These are phyloP conservation scores for Lyophyllum semitale DNA, from an alignment of 768 basidiomycete species.

Conservation along the genomic window DNA sequence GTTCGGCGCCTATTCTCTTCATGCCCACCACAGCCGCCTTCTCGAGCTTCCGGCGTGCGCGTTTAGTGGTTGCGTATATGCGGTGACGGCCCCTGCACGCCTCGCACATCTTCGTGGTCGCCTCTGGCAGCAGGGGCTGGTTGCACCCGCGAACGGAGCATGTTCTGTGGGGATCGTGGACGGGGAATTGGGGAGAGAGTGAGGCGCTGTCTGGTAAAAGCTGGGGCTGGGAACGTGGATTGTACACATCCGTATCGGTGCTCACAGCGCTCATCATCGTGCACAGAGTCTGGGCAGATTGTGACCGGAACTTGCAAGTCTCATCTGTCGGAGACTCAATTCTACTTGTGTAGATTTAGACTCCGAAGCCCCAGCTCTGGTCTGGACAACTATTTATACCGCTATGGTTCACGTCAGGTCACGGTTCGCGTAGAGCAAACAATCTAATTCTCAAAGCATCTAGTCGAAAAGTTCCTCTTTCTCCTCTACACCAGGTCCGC, in stretches of 20 bases:
- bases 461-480: no score
- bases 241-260: neutral
- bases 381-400: no score
- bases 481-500: no score
- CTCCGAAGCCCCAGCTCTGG: no score
- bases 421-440: no score
- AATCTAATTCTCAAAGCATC: no score
- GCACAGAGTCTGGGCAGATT: constrained; percentile 4
- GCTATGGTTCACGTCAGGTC: no score
- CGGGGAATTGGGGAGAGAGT: neutral
- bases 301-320: neutral
- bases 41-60: constrained; percentile 51
- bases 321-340: neutral
- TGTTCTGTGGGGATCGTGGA: constrained; percentile 9
- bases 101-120: constrained; percentile 53
- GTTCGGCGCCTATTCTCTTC: neutral
- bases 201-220: neutral
- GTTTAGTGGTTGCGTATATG: constrained; percentile 51
- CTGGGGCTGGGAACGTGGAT: constrained; percentile 6
- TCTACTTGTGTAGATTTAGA: no score
- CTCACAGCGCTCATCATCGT: neutral
- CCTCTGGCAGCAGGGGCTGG: constrained; percentile 26
- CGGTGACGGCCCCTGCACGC: constrained; percentile 51
- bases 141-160: constrained; percentile 51
- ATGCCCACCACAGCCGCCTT: constrained; percentile 38